Evolutionary conservation across 169 alveolate species (phyloP), one percentile per base, ranked within the genome.

Genomic region (Babesia divergens): DNA sequence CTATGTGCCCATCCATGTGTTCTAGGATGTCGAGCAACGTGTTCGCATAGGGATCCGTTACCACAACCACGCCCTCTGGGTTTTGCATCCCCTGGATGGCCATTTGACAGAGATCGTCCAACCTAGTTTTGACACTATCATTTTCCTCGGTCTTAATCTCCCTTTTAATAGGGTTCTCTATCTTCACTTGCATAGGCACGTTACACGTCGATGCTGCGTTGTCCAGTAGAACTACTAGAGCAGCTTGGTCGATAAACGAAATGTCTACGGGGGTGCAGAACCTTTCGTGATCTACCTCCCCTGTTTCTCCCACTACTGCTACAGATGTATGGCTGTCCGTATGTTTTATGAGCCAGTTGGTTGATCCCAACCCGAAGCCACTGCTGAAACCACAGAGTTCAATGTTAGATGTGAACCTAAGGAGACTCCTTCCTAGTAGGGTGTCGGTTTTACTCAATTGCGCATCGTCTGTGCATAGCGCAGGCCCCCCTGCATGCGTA

Each of bases 301-400:
- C 65, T 7, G 68, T 53, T 11, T 66, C 70, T 24, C 76, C 75
- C 6, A 77, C 28, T 4, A 66, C 16, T 28, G 60, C 70, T 8
- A 77, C n/a, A 13, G 49, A 28, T 32, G 46, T 54, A 16, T 4
- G 32, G 1, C 55, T 47, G 24, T 77, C 47, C 8, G 47, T 53
- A 62, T 69, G 81, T 26, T 29, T 69, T 9, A 77, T 29, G 1
- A 40, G 28, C 65, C 76, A 77, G 58, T 77, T 77, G 51, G 65
- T 20, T 3, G 77, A 58, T n/a, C 86, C 86, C 34, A 77, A 46
- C 13, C 47, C 34, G 67, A 44, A 77, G 8, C 86, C 86, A 50
- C 81, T 77, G 62, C 74, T 51, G 60, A 13, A 53, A 6, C 65
- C 83, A 50, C 68, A 64, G 6, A 77, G 24, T 37, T 54, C 68